Evolutionary conservation across 495 filamentous ascomycete genomes (phyloP), one percentile per base, ranked within the genome.

Genomic region (Aspergillus saccharolyticus): DNA sequence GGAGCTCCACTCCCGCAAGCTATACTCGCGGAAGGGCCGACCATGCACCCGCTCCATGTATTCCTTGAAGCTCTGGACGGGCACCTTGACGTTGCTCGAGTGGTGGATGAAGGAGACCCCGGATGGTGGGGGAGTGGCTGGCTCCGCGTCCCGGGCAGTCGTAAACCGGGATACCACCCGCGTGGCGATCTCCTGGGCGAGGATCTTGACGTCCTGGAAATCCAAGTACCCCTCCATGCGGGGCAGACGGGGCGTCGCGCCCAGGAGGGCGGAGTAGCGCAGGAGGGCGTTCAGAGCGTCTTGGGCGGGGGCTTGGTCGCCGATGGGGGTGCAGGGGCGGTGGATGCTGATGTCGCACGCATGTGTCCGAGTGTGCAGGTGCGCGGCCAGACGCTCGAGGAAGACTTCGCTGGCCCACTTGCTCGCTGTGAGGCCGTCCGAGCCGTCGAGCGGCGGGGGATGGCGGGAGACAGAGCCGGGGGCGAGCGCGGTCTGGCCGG

Each of bases 11-110:
- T 50, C 47, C 2, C 21, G 20, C 33, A 39, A 12, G 6, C 33
- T 12, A 5, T 9, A 12, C 33, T 39, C 33, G 6, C 2, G 6
- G 12, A 50, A 50, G 8, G 47, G 21, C 1, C 47, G 47, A 12
- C 47, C 47, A 17, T 50, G 47, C 21, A 50, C 47, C 12, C 30
- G 28, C 21, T 50, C 47, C 47, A 50, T 50, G 10, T 50, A 50
- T 4, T 50, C 47, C 20, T 30, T 28, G 47, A 50, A 50, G 47
- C 47, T 50, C 47, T 50, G 28, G 14, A 50, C 47, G 2, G 47
- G 47, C 14, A 50, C 17, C 17, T 28, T 50, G 3, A n/a, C 22
- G 9, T 50, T 28, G 3, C 47, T 18, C 21, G 47, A 50, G 21
- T 50, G 47, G n/a, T 50, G 47, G 33, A 28, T 28, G 25, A 28